Evolutionary conservation across 225 moss, liverwort and hornwort species (phyloP), one percentile per base, ranked within the genome.

Genomic region (Thuidium tamariscinum): DNA sequence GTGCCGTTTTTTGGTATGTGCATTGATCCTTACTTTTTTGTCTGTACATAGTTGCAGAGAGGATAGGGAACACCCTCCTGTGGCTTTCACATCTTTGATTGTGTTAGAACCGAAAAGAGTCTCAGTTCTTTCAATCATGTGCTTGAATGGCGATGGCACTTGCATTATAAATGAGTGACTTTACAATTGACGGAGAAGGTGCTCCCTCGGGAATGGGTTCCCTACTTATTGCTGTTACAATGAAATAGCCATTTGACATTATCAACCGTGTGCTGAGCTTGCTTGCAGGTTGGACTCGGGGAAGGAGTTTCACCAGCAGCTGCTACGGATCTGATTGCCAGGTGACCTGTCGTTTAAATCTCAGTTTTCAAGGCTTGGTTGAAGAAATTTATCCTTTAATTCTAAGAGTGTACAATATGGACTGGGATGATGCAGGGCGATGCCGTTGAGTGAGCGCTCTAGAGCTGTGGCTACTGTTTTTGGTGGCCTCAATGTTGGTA

Each of bases 231-330:
- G 16, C 60, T 60, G 25, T 22, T 12, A 59, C 4, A 48, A 26
- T 59, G 72, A 48, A 30, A 21, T 41, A 60, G 11, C 56, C 32
- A 48, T 83, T 25, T 37, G 37, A 26, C 79, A 74, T 51, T 70
- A 67, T 60, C 64, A 82, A 65, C 42, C 57, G 44, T 76, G 44
- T 67, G 84, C 49, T 84, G 75, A 41, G 66, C 60, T 69, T 76
- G 44, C n/a, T 82, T 86, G 59, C 93, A 99, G 98, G 98, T 99
- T 93, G 99, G 99, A 89, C 93, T 99, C 80, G 99, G 99, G 71
- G 99, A 99, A 93, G 99, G 99, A 88, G 95, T 96, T 59, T 96
- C 99, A 73, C 99, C 99, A 32, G 74, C 99, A 79, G 96, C 97
- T 88, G 99, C 99, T 60, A 99, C 94, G 74, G 96, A 99, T 91